phyloP scores from a whole-genome alignment of 768 basidiomycete genomes.

The Boletellus ananiceps region DNA sequence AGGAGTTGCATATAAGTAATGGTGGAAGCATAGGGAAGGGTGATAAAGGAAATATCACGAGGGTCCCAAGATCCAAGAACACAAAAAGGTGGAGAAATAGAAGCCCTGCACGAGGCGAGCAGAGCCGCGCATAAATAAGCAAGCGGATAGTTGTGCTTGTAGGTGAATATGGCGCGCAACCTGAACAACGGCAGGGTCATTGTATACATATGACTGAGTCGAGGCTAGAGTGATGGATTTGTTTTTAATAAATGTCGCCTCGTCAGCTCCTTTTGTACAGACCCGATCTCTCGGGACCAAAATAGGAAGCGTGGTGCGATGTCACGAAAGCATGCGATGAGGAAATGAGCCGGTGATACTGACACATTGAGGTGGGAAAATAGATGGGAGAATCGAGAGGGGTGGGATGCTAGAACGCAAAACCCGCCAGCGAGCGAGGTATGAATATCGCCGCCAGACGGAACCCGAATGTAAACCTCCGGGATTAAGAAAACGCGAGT shows the following conservation, averaged over 20 bases:
- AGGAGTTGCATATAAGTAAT: conserved; percentile 15
- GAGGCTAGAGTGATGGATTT: conserved; percentile 18
- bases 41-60: conserved; percentile 22
- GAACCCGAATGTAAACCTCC: conserved; percentile 29
- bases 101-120: conserved; percentile 21
- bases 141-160: conserved; percentile 21
- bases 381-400: conserved; percentile 16
- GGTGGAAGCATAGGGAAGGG: conserved; percentile 14
- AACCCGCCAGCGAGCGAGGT: conserved; percentile 37
- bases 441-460: conserved; percentile 42
- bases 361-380: conserved; percentile 37
- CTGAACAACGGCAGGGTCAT: conserved; percentile 19
- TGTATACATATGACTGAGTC: conserved; percentile 33
- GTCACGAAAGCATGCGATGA: conserved; percentile 40
- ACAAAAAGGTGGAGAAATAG: conserved; percentile 30
- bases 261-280: conserved; percentile 38
- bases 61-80: conserved; percentile 42
- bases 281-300: conserved; percentile 29
- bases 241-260: conserved; percentile 31
- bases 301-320: conserved; percentile 34
- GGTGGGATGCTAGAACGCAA: conserved; percentile 19
- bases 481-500: conserved; percentile 19
- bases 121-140: conserved; percentile 33
- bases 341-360: conserved; percentile 37
- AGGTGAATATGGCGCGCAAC: conserved; percentile 23